Conservation (phyloP, 345 rosid genomes). For the Eucalyptus polybractea region DNA sequence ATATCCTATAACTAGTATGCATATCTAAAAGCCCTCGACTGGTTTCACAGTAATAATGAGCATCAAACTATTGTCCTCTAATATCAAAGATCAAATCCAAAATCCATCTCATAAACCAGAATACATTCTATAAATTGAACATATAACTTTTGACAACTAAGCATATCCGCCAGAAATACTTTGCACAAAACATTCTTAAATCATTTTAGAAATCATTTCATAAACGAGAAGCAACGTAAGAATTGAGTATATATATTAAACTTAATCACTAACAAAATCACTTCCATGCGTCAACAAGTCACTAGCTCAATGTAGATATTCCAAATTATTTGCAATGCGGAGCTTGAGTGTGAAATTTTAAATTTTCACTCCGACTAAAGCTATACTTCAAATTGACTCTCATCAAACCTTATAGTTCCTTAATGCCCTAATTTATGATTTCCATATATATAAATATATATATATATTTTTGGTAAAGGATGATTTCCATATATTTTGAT, state of each 20-base stretch:
- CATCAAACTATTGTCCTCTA: not conserved
- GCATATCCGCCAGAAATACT: not conserved
- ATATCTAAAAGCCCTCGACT: rapidly evolving
- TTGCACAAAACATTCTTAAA: not conserved
- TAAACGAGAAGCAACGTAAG: not conserved
- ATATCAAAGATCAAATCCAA: not conserved
- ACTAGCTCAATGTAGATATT: not conserved
- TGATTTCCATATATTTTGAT: not conserved
- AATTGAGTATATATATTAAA: too few species aligned
- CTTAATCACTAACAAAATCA: not conserved
- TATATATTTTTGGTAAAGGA: too few species aligned
- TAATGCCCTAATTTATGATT: too few species aligned
- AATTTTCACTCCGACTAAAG: not conserved
- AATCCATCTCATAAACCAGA: not conserved
- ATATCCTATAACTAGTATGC: not conserved
- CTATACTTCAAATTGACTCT: not conserved
- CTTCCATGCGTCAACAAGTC: not conserved
- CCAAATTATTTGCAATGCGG: not conserved
- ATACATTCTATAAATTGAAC: not conserved
- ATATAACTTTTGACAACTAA: not conserved
- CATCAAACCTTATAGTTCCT: not conserved
- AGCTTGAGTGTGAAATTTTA: too few species aligned
- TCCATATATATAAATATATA: too few species aligned
- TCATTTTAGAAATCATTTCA: too few species aligned
- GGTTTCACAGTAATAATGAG: not conserved